Percentiles rank a stretch among this genome's conserved stretches.
Evolutionary conservation across 306 rosid genomes (phyloP).

Genomic region (Begonia loranthoides): DNA sequence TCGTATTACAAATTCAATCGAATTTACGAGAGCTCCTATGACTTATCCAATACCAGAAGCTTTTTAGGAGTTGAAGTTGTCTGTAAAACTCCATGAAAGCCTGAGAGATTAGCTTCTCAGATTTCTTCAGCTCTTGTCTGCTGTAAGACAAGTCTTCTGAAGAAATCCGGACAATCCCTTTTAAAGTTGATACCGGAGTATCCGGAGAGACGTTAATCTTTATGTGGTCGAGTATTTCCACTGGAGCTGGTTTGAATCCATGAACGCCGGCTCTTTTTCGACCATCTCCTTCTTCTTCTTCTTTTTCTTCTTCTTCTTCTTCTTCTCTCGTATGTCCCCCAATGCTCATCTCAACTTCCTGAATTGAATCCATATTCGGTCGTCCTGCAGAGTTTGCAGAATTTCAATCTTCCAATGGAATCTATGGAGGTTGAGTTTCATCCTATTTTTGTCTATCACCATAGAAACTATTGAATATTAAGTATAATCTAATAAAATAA

Average conservation of each 20-base stretch:
- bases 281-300: slow-evolving; percentile 1
- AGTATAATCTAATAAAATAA: slow-evolving; percentile 1
- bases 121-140: slow-evolving; percentile 40
- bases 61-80: slow-evolving; percentile 56
- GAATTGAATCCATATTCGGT: slow-evolving; percentile 36
- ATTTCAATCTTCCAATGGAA: too few species aligned
- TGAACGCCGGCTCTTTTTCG: background rate
- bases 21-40: background rate
- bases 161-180: slow-evolving; percentile 27
- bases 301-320: slow-evolving; percentile 10
- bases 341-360: slow-evolving; percentile 45
- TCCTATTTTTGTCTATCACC: too few species aligned
- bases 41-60: slow-evolving; percentile 36
- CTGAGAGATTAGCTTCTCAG: slow-evolving; percentile 33
- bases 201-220: slow-evolving; percentile 44
- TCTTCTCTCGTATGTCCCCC: slow-evolving; percentile 15
- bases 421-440: too few species aligned
- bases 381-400: slow-evolving; percentile 13
- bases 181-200: slow-evolving; percentile 42
- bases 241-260: slow-evolving; percentile 30
- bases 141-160: slow-evolving; percentile 28
- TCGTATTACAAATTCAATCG: background rate
- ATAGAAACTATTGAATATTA: background rate
- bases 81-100: slow-evolving; percentile 51
- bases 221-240: slow-evolving; percentile 42